A percentile compares a stretch with the other conserved stretches of the same genome.
These are phyloP conservation scores for Thielaviopsis punctulata DNA, from an alignment of 2,329 filamentous ascomycete genomes.

Conservation along the genomic window DNA sequence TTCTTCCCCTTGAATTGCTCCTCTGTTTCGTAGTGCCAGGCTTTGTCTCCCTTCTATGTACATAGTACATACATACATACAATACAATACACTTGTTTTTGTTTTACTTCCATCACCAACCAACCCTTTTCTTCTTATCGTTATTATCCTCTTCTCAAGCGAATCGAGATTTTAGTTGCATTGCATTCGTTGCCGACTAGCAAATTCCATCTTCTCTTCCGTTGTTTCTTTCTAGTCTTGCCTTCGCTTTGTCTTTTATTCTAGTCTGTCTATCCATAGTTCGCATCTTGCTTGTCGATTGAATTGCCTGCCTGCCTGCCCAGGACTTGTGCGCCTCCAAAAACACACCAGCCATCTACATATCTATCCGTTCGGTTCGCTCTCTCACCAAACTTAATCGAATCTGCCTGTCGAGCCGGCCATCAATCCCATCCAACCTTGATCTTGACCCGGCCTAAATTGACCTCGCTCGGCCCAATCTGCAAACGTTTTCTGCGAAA, in stretches of 20 bases:
- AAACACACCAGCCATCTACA: background rate
- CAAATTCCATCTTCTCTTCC: too few relatives aligned
- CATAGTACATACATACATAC: background rate
- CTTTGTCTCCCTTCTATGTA: background rate
- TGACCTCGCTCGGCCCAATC: background rate
- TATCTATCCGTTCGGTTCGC: background rate
- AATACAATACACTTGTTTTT: background rate
- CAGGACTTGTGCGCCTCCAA: background rate
- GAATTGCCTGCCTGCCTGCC: background rate
- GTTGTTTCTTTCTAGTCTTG: too few relatives aligned
- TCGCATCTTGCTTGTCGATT: too few relatives aligned
- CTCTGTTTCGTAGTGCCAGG: background rate
- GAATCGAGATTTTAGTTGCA: too few relatives aligned
- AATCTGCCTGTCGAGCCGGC: background rate
- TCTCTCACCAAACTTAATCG: background rate
- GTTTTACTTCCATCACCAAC: too few relatives aligned
- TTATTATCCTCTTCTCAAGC: too few relatives aligned
- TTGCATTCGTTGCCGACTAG: too few relatives aligned
- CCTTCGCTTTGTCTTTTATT: too few relatives aligned
- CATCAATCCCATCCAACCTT: background rate
- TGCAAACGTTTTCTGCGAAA: background rate
- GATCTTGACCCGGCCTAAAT: background rate
- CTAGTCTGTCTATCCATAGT: too few relatives aligned
- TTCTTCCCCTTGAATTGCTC: background rate
- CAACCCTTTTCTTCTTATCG: too few relatives aligned